Evolutionary conservation across 352 stramenopile genomes (phyloP).

Genomic region (Pythium guiyangense): DNA sequence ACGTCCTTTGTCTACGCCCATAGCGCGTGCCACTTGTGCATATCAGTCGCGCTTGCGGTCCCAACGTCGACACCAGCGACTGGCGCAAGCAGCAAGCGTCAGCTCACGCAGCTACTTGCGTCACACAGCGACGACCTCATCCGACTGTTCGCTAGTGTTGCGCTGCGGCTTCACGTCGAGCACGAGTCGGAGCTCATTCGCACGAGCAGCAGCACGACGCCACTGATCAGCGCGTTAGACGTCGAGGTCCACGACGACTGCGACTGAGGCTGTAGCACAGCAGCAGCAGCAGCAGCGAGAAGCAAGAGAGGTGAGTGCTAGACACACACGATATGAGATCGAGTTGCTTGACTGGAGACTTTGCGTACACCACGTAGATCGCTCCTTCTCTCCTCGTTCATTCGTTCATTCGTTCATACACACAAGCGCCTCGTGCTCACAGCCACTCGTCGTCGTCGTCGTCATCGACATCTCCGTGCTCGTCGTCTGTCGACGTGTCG

Average conservation of each 20-base stretch:
- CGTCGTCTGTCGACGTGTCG: slow-evolving; percentile 9
- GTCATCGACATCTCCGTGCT: slow-evolving; percentile 2
- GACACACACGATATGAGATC: too few species aligned
- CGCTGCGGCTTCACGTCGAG: slow-evolving; percentile 3
- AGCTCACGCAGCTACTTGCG: background rate
- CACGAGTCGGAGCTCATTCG: slow-evolving; percentile 5
- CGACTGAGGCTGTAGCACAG: background rate
- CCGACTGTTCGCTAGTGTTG: slow-evolving; percentile 1
- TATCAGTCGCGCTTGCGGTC: background rate
- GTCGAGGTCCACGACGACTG: background rate
- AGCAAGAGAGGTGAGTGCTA: too few species aligned
- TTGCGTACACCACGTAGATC: background rate
- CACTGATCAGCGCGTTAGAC: too few species aligned
- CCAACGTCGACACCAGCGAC: background rate
- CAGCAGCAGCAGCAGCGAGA: too few species aligned
- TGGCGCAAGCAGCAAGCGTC: background rate
- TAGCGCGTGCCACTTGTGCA: slow-evolving; percentile 8
- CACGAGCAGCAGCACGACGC: background rate
- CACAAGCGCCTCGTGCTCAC: slow-evolving; percentile 1
- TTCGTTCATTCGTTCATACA: background rate
- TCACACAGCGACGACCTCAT: background rate
- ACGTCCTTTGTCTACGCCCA: background rate
- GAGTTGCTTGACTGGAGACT: too few species aligned
- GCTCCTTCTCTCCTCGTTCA: background rate
- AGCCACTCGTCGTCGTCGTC: slow-evolving; percentile 9